phyloP scores from a whole-genome alignment of 2,329 filamentous ascomycete species.

The Paraphaeosphaeria sporulosa region DNA sequence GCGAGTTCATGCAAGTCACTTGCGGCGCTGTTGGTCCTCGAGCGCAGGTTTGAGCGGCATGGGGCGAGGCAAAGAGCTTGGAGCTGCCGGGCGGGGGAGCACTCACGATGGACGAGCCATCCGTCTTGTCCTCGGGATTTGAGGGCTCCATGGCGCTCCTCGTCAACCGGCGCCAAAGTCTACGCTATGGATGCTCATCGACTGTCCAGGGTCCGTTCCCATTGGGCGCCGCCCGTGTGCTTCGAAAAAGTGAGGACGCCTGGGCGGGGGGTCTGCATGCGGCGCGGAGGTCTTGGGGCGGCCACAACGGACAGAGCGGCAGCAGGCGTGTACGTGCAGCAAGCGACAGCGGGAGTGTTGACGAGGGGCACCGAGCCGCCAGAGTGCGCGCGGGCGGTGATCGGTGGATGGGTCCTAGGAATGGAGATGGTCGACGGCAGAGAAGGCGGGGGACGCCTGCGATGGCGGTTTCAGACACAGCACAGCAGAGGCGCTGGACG shows the following conservation, averaged over 20 bases:
- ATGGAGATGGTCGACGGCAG: slow-evolving; percentile 7
- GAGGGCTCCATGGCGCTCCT: slow-evolving; percentile 45
- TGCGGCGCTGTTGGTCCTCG: neutral
- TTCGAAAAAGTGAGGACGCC: slow-evolving; percentile 19
- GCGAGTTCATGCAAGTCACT: slow-evolving; percentile 6
- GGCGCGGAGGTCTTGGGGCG: slow-evolving; percentile 19
- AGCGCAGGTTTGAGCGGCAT: neutral
- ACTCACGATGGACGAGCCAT: slow-evolving; percentile 78
- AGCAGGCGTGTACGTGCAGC: slow-evolving; percentile 12
- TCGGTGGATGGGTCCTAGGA: slow-evolving; percentile 4
- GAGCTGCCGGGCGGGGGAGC: neutral
- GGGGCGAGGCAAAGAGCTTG: neutral
- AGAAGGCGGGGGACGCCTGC: slow-evolving; percentile 2
- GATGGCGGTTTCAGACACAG: slow-evolving; percentile 7
- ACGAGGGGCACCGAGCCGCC: slow-evolving; percentile 9
- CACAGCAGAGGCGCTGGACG: slow-evolving; percentile 1
- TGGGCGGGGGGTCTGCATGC: slow-evolving; percentile 29
- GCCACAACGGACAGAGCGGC: neutral
- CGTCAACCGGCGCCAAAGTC: slow-evolving; percentile 45
- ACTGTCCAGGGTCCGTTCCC: slow-evolving; percentile 35
- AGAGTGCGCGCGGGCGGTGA: slow-evolving; percentile 4
- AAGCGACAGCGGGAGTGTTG: slow-evolving; percentile 10
- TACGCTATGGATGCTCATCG: slow-evolving; percentile 43
- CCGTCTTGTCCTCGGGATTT: slow-evolving; percentile 65
- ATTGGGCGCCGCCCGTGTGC: slow-evolving; percentile 38